A percentile compares a stretch with the other conserved stretches of the same genome.
phyloP scores from a whole-genome alignment of 2,329 filamentous ascomycete species.

The Decorospora gaudefroyi region DNA sequence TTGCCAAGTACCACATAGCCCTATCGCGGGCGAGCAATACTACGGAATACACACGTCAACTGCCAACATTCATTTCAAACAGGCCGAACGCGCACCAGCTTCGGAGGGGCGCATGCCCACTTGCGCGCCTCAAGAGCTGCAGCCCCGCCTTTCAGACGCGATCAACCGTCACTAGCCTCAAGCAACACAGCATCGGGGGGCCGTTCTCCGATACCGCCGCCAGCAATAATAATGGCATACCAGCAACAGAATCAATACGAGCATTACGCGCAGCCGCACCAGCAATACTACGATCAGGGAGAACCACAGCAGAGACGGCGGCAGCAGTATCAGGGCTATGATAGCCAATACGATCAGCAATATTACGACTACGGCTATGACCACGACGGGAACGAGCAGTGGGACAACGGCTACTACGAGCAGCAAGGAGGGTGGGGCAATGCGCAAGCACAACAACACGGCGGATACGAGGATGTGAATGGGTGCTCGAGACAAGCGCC shows the following conservation, averaged over 20 bases:
- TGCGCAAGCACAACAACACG: slow-evolving; percentile 32
- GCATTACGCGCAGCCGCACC: slow-evolving; percentile 42
- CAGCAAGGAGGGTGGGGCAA: slow-evolving; percentile 38
- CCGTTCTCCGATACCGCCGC: slow-evolving; percentile 22
- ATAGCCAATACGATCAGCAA: slow-evolving; percentile 37
- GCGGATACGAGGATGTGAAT: slow-evolving; percentile 32
- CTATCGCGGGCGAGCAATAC: slow-evolving; percentile 7
- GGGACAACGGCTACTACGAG: slow-evolving; percentile 44
- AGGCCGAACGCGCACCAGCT: slow-evolving; percentile 17
- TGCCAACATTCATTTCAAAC: slow-evolving; percentile 12
- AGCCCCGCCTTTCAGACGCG: slow-evolving; percentile 28
- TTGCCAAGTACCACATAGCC: slow-evolving; percentile 29
- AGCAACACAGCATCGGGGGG: slow-evolving; percentile 23
- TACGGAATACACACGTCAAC: slow-evolving; percentile 9
- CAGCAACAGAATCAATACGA: slow-evolving; percentile 48
- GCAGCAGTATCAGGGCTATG: slow-evolving; percentile 38
- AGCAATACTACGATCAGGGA: slow-evolving; percentile 41
- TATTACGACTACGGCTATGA: slow-evolving; percentile 44
- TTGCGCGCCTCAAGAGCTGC: slow-evolving; percentile 20
- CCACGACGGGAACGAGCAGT: slow-evolving; percentile 42
- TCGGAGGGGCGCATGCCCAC: slow-evolving; percentile 7
- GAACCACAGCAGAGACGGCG: slow-evolving; percentile 17
- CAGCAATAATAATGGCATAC: slow-evolving; percentile 51
- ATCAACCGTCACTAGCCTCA: slow-evolving; percentile 28
- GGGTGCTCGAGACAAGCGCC: slow-evolving; percentile 24